Conservation (phyloP, 1,284 basidiomycete genomes). For the Rhizoctonia solani region DNA sequence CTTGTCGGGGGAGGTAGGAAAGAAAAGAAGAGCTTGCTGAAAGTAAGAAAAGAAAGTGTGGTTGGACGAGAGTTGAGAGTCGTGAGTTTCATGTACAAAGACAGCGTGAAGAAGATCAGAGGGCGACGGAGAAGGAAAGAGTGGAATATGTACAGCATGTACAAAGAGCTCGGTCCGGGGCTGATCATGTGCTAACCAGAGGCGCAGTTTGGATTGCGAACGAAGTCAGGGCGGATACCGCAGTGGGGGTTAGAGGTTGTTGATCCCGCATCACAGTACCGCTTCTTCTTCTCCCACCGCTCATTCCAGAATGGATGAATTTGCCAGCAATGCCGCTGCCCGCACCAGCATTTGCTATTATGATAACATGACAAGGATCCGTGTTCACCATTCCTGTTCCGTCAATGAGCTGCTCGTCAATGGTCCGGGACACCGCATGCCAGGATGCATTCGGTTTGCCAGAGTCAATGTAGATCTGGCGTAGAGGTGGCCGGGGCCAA, state of each 20-base stretch:
- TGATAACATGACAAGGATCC: constrained; percentile 21
- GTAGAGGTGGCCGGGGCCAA: constrained; percentile 24
- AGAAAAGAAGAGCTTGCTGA: too few relatives aligned
- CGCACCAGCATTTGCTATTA: background rate
- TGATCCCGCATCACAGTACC: background rate
- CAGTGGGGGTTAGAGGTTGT: background rate
- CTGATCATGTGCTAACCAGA: background rate
- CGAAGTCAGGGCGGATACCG: background rate
- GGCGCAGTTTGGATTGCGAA: background rate
- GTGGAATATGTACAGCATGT: too few relatives aligned
- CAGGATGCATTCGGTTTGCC: constrained; percentile 7
- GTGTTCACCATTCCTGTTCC: constrained; percentile 6
- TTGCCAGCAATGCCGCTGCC: background rate
- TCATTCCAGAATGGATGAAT: background rate
- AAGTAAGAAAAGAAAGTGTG: too few relatives aligned
- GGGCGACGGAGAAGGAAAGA: too few relatives aligned
- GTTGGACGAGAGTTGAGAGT: too few relatives aligned
- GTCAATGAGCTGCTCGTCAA: constrained; percentile 1
- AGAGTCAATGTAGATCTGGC: constrained; percentile 21
- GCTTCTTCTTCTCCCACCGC: background rate
- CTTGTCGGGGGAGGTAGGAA: background rate
- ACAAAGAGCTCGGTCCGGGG: too few relatives aligned
- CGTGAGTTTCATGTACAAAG: background rate
- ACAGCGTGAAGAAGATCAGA: background rate
- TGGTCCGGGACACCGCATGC: constrained; percentile 1